A percentile compares a stretch with the other conserved stretches of the same genome.
Evolutionary conservation across 2,329 filamentous ascomycete species (phyloP).

Genomic region (Bipolaris victoriae): DNA sequence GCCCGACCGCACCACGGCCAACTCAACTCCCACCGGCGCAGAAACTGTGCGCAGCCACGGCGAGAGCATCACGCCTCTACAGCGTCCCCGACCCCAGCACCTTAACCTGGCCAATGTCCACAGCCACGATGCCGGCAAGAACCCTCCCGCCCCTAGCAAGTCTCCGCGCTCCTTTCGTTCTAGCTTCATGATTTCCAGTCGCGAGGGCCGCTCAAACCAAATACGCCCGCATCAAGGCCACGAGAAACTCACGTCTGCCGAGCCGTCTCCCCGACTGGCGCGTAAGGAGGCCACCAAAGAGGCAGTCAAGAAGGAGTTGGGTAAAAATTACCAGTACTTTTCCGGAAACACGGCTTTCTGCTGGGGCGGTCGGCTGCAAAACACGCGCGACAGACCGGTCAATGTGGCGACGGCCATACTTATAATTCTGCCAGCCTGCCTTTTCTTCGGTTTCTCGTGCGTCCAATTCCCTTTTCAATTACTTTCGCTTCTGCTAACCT

Average conservation of each 20-base stretch:
- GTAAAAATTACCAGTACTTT: constrained; percentile 90
- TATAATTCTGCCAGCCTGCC: constrained; percentile 74
- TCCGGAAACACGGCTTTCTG: constrained; percentile 92
- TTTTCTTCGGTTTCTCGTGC: constrained; percentile 85
- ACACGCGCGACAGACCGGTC: constrained; percentile 83
- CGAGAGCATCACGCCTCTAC: constrained; percentile 80
- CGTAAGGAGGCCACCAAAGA: constrained; percentile 50
- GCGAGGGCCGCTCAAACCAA: constrained; percentile 57
- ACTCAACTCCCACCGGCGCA: constrained; percentile 71
- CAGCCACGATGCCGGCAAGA: constrained; percentile 59
- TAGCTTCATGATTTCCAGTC: constrained; percentile 70
- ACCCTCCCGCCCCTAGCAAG: constrained; percentile 66
- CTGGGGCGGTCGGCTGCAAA: constrained; percentile 83
- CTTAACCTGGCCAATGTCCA: constrained; percentile 67
- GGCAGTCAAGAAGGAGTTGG: constrained; percentile 55
- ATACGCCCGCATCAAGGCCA: constrained; percentile 64
- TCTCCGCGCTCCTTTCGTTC: constrained; percentile 79
- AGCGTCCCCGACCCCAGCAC: constrained; percentile 62
- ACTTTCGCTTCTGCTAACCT: constrained; percentile 23
- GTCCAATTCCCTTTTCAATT: constrained; percentile 31
- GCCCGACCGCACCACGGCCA: constrained; percentile 72
- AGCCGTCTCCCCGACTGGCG: constrained; percentile 72
- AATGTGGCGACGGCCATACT: constrained; percentile 85
- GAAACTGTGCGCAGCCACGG: constrained; percentile 68
- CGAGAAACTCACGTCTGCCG: constrained; percentile 82